Conservation (phyloP, 2,329 filamentous ascomycete species). For the Botrytis sinoallii region DNA sequence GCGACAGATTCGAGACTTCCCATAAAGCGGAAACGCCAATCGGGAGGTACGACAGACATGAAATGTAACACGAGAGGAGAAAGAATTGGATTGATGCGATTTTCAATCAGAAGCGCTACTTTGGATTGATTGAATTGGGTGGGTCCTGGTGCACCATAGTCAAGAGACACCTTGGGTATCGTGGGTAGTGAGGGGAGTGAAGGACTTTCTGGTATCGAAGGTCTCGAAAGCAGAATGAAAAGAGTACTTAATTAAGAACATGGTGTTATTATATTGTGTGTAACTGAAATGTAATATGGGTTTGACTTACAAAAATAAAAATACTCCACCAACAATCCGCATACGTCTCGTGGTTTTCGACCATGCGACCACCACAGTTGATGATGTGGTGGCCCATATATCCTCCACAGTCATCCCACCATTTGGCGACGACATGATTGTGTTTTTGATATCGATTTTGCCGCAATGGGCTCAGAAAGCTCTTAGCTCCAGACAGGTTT, state of each 20-base stretch:
- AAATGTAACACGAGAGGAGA: constrained; percentile 53
- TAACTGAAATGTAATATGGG: background rate
- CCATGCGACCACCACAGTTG: constrained; percentile 28
- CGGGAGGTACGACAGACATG: constrained; percentile 51
- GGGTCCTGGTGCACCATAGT: constrained; percentile 11
- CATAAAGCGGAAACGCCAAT: constrained; percentile 55
- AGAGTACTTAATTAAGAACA: constrained; percentile 26
- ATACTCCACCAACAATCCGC: constrained; percentile 30
- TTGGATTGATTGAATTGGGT: constrained; percentile 23
- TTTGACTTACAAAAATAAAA: constrained; percentile 32
- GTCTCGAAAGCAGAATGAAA: constrained; percentile 27
- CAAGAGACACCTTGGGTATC: constrained; percentile 22
- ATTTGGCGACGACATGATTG: constrained; percentile 26
- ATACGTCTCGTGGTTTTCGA: constrained; percentile 35
- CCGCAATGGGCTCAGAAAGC: background rate
- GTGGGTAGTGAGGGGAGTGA: constrained; percentile 20
- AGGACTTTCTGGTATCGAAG: constrained; percentile 27
- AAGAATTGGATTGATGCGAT: constrained; percentile 47
- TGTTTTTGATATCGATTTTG: background rate
- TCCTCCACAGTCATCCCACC: constrained; percentile 35
- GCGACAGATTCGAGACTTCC: constrained; percentile 46
- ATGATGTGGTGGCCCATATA: constrained; percentile 32
- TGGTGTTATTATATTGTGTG: constrained; percentile 10
- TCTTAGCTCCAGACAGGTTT: background rate
- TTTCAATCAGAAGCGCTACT: constrained; percentile 53